These are phyloP conservation scores for Melanomma pulvis-pyrius DNA, from an alignment of 495 filamentous ascomycete species.

Conservation along the genomic window DNA sequence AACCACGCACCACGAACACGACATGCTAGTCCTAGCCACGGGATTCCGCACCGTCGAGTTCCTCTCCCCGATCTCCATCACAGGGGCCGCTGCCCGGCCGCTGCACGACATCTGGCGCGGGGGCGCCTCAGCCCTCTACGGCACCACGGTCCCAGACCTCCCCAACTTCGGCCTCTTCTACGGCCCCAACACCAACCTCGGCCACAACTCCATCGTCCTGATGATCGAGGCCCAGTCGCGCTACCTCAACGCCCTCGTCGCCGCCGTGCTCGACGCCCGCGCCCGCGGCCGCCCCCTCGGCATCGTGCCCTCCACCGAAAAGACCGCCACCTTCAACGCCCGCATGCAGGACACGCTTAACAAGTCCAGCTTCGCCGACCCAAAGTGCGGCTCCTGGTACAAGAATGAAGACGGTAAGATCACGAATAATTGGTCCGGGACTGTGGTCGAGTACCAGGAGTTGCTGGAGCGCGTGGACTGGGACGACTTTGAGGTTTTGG, in stretches of 20 bases:
- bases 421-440: constrained; percentile 60
- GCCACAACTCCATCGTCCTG: constrained; percentile 58
- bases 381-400: constrained; percentile 60
- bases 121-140: constrained; percentile 53
- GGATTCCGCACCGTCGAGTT: constrained; percentile 61
- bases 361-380: constrained; percentile 55
- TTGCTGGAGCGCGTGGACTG: constrained; percentile 50
- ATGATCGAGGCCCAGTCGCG: constrained; percentile 63
- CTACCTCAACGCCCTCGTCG: constrained; percentile 55
- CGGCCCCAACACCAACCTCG: constrained; percentile 61
- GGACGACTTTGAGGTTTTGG: constrained; percentile 52
- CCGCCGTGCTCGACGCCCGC: constrained; percentile 48
- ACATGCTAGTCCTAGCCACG: constrained; percentile 58
- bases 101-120: constrained; percentile 55
- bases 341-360: constrained; percentile 51
- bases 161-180: constrained; percentile 64
- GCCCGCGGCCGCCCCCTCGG: constrained; percentile 45
- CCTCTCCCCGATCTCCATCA: constrained; percentile 57
- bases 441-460: constrained; percentile 56
- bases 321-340: constrained; percentile 51
- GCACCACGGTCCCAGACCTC: constrained; percentile 53
- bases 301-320: constrained; percentile 46
- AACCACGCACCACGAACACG: constrained; percentile 49
- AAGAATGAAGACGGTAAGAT: constrained; percentile 57
- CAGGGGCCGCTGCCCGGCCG: constrained; percentile 48